phyloP scores from a whole-genome alignment of 192 early-diverging fungal species.

The Haplosporangium gracile region DNA sequence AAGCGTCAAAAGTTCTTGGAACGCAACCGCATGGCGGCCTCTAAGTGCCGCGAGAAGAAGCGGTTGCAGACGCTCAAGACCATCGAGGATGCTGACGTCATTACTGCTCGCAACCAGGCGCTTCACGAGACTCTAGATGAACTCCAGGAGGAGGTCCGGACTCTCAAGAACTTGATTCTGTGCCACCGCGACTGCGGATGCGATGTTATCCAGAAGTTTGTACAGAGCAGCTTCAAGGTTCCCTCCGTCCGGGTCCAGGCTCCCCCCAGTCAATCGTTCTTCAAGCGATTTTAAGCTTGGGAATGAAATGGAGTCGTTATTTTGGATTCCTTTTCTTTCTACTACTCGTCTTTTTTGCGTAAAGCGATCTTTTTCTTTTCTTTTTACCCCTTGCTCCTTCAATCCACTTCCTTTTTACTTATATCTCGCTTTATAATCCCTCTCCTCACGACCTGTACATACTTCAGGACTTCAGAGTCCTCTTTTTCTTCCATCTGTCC shows the following conservation, averaged over 20 bases:
- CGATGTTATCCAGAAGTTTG: constrained; percentile 55
- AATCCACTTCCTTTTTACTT: background rate
- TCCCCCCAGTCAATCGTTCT: background rate
- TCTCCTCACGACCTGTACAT: background rate
- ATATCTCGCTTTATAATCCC: background rate
- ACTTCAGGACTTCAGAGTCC: background rate
- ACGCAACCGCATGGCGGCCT: constrained; percentile 53
- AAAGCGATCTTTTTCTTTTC: background rate
- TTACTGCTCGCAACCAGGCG: constrained; percentile 41
- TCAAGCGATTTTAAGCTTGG: background rate
- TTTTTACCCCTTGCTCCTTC: background rate
- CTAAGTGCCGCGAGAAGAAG: constrained; percentile 55
- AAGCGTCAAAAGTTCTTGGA: constrained; percentile 58
- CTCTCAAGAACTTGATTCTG: constrained; percentile 49
- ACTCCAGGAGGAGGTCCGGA: constrained; percentile 50
- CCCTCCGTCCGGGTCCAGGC: background rate
- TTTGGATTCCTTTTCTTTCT: background rate
- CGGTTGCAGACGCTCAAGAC: constrained; percentile 49
- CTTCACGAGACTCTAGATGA: constrained; percentile 35
- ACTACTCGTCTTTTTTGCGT: no score
- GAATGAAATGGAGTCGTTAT: background rate
- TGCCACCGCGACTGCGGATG: constrained; percentile 53
- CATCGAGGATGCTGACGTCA: constrained; percentile 44
- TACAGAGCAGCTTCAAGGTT: constrained; percentile 22
- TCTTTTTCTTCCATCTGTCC: no score